Conservation (phyloP, 495 filamentous ascomycete species). For the Usnea hakonensis region DNA sequence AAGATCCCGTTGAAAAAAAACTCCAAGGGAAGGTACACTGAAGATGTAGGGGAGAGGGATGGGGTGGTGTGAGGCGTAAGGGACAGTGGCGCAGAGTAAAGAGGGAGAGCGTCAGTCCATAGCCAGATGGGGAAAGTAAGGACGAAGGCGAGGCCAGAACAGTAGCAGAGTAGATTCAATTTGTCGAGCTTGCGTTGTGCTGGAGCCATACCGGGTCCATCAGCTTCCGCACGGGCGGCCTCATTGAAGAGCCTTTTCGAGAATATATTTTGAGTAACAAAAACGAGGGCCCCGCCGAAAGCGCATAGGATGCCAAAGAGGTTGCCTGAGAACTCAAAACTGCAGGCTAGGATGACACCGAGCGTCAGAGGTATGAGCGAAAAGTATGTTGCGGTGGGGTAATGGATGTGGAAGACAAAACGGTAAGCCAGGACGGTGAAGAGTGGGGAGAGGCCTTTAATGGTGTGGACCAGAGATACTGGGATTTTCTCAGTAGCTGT, state of each 20-base stretch:
- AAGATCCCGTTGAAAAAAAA: slow-evolving; percentile 96
- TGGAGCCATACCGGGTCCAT: slow-evolving; percentile 46
- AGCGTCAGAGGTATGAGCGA: slow-evolving; percentile 87
- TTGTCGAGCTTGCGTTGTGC: slow-evolving; percentile 77
- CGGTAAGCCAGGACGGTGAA: slow-evolving; percentile 95
- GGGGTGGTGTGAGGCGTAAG: slow-evolving; percentile 44
- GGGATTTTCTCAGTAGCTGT: slow-evolving; percentile 91
- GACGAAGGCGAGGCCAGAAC: slow-evolving; percentile 81
- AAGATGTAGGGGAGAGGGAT: slow-evolving; percentile 50
- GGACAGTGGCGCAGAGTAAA: slow-evolving; percentile 66
- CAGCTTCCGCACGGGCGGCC: slow-evolving; percentile 69
- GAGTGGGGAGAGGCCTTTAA: slow-evolving; percentile 96
- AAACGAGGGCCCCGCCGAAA: slow-evolving; percentile 79
- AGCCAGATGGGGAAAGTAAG: slow-evolving; percentile 92
- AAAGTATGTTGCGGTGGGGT: slow-evolving; percentile 80
- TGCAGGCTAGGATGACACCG: slow-evolving; percentile 93
- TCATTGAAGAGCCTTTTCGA: slow-evolving; percentile 99
- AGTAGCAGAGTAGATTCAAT: slow-evolving; percentile 94
- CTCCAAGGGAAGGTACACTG: slow-evolving; percentile 71
- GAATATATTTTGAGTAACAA: slow-evolving; percentile 98
- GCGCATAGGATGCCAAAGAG: slow-evolving; percentile 82
- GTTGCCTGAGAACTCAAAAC: slow-evolving; percentile 78
- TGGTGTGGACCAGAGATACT: slow-evolving; percentile 94
- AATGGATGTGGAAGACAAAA: slow-evolving; percentile 76
- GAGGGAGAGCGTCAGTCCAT: slow-evolving; percentile 71